These are phyloP conservation scores for Ceratobasidium sp. DNA, from an alignment of 1,284 basidiomycete species.

Conservation along the genomic window DNA sequence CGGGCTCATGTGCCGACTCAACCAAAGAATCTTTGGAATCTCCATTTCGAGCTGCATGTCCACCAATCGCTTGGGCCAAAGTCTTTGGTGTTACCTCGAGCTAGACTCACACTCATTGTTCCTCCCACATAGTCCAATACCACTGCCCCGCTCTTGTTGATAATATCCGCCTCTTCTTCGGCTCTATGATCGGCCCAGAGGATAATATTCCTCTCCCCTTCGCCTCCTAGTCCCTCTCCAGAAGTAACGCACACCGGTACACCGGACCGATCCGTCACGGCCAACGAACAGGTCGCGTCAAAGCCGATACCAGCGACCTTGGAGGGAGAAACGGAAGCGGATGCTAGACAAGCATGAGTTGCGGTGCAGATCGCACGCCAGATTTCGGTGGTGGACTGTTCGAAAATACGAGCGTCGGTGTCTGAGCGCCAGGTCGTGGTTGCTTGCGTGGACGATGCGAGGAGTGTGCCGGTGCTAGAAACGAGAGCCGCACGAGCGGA, in stretches of 20 bases:
- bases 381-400: slow-evolving; percentile 90
- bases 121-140: slow-evolving; percentile 97
- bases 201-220: slow-evolving; percentile 84
- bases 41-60: slow-evolving; percentile 90
- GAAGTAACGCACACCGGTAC: slow-evolving; percentile 84
- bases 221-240: slow-evolving; percentile 70
- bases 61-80: not conserved
- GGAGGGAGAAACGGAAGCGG: slow-evolving; percentile 71
- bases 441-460: slow-evolving; percentile 81
- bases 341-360: slow-evolving; percentile 75
- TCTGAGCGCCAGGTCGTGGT: slow-evolving; percentile 89
- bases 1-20: slow-evolving; percentile 87
- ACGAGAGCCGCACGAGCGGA: slow-evolving; percentile 92
- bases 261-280: slow-evolving; percentile 83
- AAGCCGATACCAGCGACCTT: slow-evolving; percentile 92
- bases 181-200: slow-evolving; percentile 97
- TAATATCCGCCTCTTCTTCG: slow-evolving; percentile 88
- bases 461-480: slow-evolving; percentile 77
- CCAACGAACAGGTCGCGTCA: slow-evolving; percentile 97
- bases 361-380: slow-evolving; percentile 84
- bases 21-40: slow-evolving; percentile 95
- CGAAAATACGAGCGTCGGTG: slow-evolving; percentile 91
- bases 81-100: not conserved
- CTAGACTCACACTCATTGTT: slow-evolving; percentile 88
- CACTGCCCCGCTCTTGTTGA: slow-evolving; percentile 86